Base-by-base conservation (phyloP, 805 yeast species). In the Yamadazyma phyllophila region DNA sequence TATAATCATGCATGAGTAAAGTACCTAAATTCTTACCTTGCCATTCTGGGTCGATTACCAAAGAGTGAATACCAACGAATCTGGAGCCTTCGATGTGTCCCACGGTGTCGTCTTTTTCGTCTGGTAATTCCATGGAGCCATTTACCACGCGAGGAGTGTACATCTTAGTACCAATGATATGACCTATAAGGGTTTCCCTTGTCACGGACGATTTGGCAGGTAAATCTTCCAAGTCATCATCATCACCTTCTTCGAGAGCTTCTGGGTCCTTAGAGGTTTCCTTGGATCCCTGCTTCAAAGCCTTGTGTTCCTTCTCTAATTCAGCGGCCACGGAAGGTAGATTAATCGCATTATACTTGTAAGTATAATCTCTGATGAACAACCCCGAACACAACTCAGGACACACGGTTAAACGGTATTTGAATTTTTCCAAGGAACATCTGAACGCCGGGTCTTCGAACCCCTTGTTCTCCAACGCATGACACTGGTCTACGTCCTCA, bases 331-430 rank as follows among this genome's bases (percentile, higher is more conserved):
- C 68, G 26, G 63, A 67, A 2, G 76, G 76, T 48, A 69, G 61
- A 52, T 69, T 69, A 42, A 68, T 62, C 11, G 74, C 69, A 43
- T 67, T 66, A 57, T 69, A 74, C 50, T 65, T 65, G 56, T 71
- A 66, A 26, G 60, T 71, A 64, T 85, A 85, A 45, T 80, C 80
- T 59, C 96, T 75, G 42, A 89, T 73, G 59, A 92, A 94, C 46
- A 94, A 73, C 2, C 98, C 98, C 5, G 91, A 81, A 53, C 94
- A 82, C 46, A 92, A 77, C 63, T 92, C 99, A 8, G 98, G 98
- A 62, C 97, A 91, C 3, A 71, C 81, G 1, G 76, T 75, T 51
- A 92, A 73, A 55, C 97, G 76, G 69, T 88, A 92, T 52, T 67
- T 69, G 44, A 72, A 64, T 52, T 78, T 82, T 41, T 82, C 88